Base-by-base conservation (phyloP, 1,284 basidiomycete genomes). In the Xerocomus cyaneibrunnescens region DNA sequence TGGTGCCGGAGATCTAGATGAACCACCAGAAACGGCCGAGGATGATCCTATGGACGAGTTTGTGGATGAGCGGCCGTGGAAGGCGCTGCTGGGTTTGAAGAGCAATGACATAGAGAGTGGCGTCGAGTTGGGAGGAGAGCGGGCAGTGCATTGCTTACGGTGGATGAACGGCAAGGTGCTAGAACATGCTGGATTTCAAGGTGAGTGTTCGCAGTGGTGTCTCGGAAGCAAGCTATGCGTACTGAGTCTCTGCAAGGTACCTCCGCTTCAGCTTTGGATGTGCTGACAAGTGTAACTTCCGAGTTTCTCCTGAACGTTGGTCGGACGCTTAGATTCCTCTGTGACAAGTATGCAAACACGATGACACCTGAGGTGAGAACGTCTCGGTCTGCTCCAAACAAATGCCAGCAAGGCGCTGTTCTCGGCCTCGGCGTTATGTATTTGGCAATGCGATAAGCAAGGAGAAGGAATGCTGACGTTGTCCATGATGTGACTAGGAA, bases 181-280 rank as follows among this genome's bases (percentile, higher is more conserved):
- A 57, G 90, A 93, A 55, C 94, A 95, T 73, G 78, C 81, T 32
- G 94, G 93, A 1, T 96, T 97, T 65, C 93, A 96, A 76, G 90
- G 93, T 89, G 50, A 51, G 82, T 47, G 37, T 66, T 45, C 14
- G 13, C 38, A 32, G 31, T 17, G 39, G 31, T 40, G 1, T 45
- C 25, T 41, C 17, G 10, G 28, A 4, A 30, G 17, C 32, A 31
- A 37, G 37, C 23, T 19, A 23, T 28, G 38, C n/a, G 47, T 5
- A 28, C 45, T 61, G 37, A 62, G 45, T 35, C 16, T 25, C 48
- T 22, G 7, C 48, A 38, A 87, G 87, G 86, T 10, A 69, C 85
- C 14, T 84, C 86, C 22, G 79, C 81, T 54, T 76, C 78, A 10
- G 83, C 94, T 0, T 69, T 97, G 36, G 88, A 94, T 57, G 85